Conservation (phyloP, 2,329 filamentous ascomycete genomes). For the Dactylellina drechsleri region DNA sequence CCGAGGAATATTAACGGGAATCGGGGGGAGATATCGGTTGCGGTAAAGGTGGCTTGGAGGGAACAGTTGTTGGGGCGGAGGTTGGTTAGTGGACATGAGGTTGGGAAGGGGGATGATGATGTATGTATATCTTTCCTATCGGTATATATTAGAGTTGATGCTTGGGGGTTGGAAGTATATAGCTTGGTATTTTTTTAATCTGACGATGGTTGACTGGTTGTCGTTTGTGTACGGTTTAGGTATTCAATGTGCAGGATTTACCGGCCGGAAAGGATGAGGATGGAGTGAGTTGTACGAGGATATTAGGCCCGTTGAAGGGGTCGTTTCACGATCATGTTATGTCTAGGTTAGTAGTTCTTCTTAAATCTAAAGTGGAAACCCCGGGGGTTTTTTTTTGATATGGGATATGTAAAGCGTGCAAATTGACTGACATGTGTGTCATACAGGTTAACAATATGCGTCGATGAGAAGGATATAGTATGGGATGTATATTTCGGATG, state of each 20-base stretch:
- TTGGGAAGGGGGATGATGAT: background rate
- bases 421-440: too few species aligned
- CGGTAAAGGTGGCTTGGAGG: slow-evolving; percentile 14
- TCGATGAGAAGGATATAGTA: slow-evolving; percentile 30
- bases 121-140: background rate
- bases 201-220: too few species aligned
- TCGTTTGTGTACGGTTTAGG: background rate
- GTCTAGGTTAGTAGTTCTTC: slow-evolving; percentile 11
- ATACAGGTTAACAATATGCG: slow-evolving; percentile 36
- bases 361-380: background rate
- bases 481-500: slow-evolving; percentile 51
- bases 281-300: slow-evolving; percentile 31
- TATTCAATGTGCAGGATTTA: slow-evolving; percentile 29
- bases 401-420: too few species aligned
- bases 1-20: background rate
- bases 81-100: slow-evolving; percentile 5
- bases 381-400: too few species aligned
- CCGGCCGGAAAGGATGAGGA: slow-evolving; percentile 17
- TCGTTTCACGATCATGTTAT: slow-evolving; percentile 21
- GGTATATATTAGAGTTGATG: too few species aligned
- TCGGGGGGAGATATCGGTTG: background rate
- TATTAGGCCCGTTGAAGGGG: slow-evolving; percentile 33
- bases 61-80: slow-evolving; percentile 24
- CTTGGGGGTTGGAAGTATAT: too few species aligned
- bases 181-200: too few species aligned